Evolutionary conservation across 495 filamentous ascomycete genomes (phyloP), one percentile per base, ranked within the genome.

Genomic region (Podospora pseudoanserina): DNA sequence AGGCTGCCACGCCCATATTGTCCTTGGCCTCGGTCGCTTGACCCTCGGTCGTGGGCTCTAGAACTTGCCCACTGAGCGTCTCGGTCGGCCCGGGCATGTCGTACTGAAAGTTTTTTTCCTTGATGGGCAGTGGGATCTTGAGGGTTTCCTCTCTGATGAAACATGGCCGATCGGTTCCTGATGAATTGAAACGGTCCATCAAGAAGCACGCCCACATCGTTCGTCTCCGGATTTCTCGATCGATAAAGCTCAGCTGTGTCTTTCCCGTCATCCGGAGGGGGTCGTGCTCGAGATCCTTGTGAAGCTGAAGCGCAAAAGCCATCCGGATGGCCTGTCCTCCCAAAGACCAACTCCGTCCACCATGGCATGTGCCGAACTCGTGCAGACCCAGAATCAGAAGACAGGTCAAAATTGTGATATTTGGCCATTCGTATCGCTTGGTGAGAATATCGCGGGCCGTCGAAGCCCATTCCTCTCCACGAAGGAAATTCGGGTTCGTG

Each of bases 201-300:
- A 96, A 75, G 73, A 94, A 97, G 76, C 93, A 97, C 26, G 93
- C 91, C 95, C 95, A 99, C 94, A 99, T 97, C 5, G 92, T 96
- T 64, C 95, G 85, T 67, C 94, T 84, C 65, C 95, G 84, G 53
- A 97, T 97, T 76, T 99, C 95, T 44, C 91, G 88, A 78, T 99
- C 95, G 15, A 93, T 95, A 72, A 92, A 92, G 73, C 91, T 97
- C 55, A 99, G 82, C 66, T 90, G 87, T 16, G 86, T 86, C 4
- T 86, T 86, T 32, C 86, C 86, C 67, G 90, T 89, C 28, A 89
- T 83, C 53, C 82, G 84, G 20, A 89, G 81, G 1, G 91, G 92
- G 75, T 97, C 94, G 68, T 91, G 86, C 65, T 95, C 93, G n/a
- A 96, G 83, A 77, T 99, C 94, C 78, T 90, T 90, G 76, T 99